These are phyloP conservation scores for Teratosphaeria zuluensis DNA, from an alignment of 2,329 filamentous ascomycete species.

Conservation along the genomic window DNA sequence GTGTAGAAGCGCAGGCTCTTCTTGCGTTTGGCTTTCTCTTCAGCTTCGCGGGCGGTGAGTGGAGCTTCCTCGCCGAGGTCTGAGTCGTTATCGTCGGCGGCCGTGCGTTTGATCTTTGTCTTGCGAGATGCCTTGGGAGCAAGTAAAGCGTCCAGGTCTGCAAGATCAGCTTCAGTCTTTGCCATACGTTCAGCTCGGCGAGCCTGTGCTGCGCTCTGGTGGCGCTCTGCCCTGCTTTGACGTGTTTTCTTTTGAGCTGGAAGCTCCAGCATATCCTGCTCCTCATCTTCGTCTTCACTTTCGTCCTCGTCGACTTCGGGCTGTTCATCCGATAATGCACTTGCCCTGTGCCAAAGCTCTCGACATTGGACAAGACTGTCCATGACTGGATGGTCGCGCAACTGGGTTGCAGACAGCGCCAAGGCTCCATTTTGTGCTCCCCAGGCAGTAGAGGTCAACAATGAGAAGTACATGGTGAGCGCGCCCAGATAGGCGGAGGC, in stretches of 20 bases:
- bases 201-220: slow-evolving; percentile 44
- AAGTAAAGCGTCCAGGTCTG: slow-evolving; percentile 58
- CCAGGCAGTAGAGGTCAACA: slow-evolving; percentile 71
- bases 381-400: slow-evolving; percentile 90
- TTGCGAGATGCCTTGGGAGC: slow-evolving; percentile 23
- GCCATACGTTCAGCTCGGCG: slow-evolving; percentile 44
- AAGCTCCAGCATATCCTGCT: neutral
- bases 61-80: slow-evolving; percentile 88
- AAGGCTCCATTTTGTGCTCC: slow-evolving; percentile 44
- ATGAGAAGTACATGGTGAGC: slow-evolving; percentile 86
- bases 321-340: neutral
- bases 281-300: neutral
- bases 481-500: slow-evolving; percentile 78
- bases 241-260: slow-evolving; percentile 23
- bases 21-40: slow-evolving; percentile 80
- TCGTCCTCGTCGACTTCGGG: neutral
- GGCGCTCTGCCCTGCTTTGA: slow-evolving; percentile 40
- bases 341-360: slow-evolving; percentile 61
- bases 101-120: slow-evolving; percentile 9
- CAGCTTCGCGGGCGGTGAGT: slow-evolving; percentile 67
- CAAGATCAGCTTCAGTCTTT: slow-evolving; percentile 60
- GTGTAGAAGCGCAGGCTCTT: slow-evolving; percentile 96
- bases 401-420: slow-evolving; percentile 62
- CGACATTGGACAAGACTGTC: slow-evolving; percentile 69
- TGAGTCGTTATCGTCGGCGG: slow-evolving; percentile 50